Percentiles rank a stretch among this genome's conserved stretches.
Conservation (phyloP, 1,284 basidiomycete genomes). For the Austroboletus olivaceoglutinosus region DNA sequence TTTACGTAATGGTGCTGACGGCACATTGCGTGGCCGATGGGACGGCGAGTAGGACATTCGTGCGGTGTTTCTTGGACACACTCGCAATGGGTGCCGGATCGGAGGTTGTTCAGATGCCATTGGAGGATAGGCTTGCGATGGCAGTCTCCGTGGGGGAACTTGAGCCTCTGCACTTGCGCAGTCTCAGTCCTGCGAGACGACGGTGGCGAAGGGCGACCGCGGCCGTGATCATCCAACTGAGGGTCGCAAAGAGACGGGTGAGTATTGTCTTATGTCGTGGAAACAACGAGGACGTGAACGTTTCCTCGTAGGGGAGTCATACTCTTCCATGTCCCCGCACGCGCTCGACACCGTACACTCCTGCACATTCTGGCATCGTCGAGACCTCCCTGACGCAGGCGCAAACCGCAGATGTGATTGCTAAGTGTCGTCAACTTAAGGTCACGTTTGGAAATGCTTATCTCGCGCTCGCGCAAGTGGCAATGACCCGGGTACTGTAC, state of each 20-base stretch:
- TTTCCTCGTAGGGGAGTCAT: conserved; percentile 49
- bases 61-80: conserved; percentile 43
- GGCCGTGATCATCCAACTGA: conserved; percentile 36
- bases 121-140: conserved; percentile 43
- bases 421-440: conserved; percentile 40
- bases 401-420: conserved; percentile 30
- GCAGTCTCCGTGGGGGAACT: conserved; percentile 40
- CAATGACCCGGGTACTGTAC: no score
- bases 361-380: conserved; percentile 35
- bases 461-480: conserved; percentile 53
- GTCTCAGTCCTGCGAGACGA: conserved; percentile 35
- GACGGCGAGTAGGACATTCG: conserved; percentile 8
- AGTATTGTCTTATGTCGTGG: not conserved
- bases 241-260: conserved; percentile 21
- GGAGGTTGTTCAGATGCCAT: conserved; percentile 15
- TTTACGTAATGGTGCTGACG: conserved; percentile 19
- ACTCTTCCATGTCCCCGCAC: conserved; percentile 47
- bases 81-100: conserved; percentile 27
- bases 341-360: conserved; percentile 35
- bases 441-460: conserved; percentile 54
- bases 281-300: no score
- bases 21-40: conserved; percentile 21
- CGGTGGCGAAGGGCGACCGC: conserved; percentile 53
- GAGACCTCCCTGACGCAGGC: conserved; percentile 27
- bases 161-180: conserved; percentile 28